Base-by-base conservation (phyloP, 331 rosid species). In the Malus hybrid region DNA sequence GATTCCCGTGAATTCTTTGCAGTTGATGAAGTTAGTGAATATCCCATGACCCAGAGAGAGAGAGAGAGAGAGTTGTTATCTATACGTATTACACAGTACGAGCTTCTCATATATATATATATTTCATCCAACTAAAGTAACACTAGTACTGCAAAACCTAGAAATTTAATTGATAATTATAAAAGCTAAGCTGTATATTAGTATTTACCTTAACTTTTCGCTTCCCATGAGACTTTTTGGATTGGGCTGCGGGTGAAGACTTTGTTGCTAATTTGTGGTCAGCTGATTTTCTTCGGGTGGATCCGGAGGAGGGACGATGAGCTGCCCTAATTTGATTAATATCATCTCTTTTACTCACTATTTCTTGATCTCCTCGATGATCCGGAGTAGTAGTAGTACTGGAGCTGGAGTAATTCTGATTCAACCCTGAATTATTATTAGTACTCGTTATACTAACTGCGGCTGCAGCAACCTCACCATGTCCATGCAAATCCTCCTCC, bases 171-270 rank as follows among this genome's bases (percentile, higher is more conserved):
- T 42, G 13, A 42, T 42, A 42, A 42, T 9, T 9, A 42, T 42
- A 42, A 42, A 42, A 42, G 5, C 46, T 42, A 42, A 2, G 46
- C 46, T 10, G 4, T 42, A 42, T 42, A 42, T 36, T 36, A 42
- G 12, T 42, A 42, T 42, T 1, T 59, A 52, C 98, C 96, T 92
- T 94, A 24, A 88, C 87, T 87, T 91, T 94, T 80, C 92, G 80
- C 87, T 91, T 94, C 80, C 90, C 95, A 9, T 91, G 97, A 80
- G 83, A 76, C 74, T 77, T 86, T 76, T 88, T 88, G 4, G 89
- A 80, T 56, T 87, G 90, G n/a, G 75, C 77, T 7, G 76, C 19
- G 3, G 83, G 56, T 18, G 85, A 85, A 19, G 93, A 86, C 79
- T 87, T 91, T 57, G 62, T 81, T 57, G 80, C 87, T 74, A 84